phyloP scores from a whole-genome alignment of 2,329 filamentous ascomycete genomes.

The Penicillium oxalicum region DNA sequence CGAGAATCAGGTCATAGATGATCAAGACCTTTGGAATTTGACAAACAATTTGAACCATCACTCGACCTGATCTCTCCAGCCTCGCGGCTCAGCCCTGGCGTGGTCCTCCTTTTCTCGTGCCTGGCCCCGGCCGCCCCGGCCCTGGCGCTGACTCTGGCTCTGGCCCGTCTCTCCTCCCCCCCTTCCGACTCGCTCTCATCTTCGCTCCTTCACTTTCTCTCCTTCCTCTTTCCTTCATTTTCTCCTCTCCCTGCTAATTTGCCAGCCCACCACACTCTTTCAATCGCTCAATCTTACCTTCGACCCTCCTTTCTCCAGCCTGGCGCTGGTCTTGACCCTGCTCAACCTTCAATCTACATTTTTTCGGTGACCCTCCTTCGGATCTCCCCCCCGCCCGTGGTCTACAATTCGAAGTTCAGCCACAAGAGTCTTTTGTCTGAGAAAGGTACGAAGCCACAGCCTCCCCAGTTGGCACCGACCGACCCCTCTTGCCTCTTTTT shows the following conservation, averaged over 20 bases:
- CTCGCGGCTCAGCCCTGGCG: constrained; percentile 11
- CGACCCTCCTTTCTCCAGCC: constrained; percentile 31
- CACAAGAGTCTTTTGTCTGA: constrained; percentile 10
- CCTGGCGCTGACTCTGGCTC: too few species aligned
- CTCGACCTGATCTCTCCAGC: constrained; percentile 16
- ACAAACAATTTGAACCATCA: constrained; percentile 1
- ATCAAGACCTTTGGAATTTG: too few species aligned
- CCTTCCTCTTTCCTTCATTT: constrained; percentile 11
- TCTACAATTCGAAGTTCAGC: constrained; percentile 1
- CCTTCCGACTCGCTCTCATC: not conserved
- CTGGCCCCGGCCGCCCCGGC: constrained; percentile 7
- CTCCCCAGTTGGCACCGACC: not conserved
- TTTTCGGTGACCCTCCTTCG: constrained; percentile 1
- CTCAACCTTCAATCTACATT: not conserved
- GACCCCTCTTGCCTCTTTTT: not conserved
- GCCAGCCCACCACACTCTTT: constrained; percentile 4
- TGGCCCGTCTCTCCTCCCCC: too few species aligned
- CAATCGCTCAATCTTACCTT: constrained; percentile 4
- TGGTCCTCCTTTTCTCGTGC: constrained; percentile 2
- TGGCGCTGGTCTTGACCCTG: constrained; percentile 17
- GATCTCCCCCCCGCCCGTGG: not conserved
- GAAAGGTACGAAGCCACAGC: constrained; percentile 14
- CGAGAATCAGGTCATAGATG: too few species aligned
- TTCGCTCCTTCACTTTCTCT: not conserved
- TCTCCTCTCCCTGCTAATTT: constrained; percentile 9